Evolutionary conservation across 2,329 filamentous ascomycete species (phyloP), one percentile per base, ranked within the genome.

Genomic region (Alternaria sp.): DNA sequence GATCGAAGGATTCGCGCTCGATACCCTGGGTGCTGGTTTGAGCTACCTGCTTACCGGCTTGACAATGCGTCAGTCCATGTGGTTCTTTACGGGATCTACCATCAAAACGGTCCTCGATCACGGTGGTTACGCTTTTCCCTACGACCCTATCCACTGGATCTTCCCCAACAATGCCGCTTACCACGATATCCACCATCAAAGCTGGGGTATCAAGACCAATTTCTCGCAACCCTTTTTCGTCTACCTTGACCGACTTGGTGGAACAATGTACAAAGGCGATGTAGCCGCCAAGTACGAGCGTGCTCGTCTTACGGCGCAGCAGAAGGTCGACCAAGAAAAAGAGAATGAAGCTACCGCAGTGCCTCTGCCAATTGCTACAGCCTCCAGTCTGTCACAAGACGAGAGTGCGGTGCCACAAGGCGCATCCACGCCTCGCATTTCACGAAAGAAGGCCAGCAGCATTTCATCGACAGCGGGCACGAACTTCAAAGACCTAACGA

Each of bases 91-190:
- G 51, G 86, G 88, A 78, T 94, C 91, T 32, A 96, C 92, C 7
- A 88, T 97, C 83, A 99, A 99, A 84, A 98, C 95, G 0, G 93
- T 98, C 26, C 94, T 97, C 74, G 95, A 99, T 76, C 95, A 99
- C 82, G 97, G 94, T 79, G 95, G 95, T 66, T 99, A 98, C 76
- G 85, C 88, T n/a, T 89, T 99, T 63, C 95, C 95, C 1, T 98
- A 91, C 88, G 95, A 99, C 78, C 94, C 94, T 2, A 84, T 98
- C 54, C 94, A 97, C 84, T 89, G 91, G 75, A 85, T 98, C 62
- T 96, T 94, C 44, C 91, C 91, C 77, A 98, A 99, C 84, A 97
- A 98, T 70, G 94, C 95, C 26, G 90, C 89, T 36, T 99, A 98
- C 80, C 95, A 99, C 76, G 95, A 99, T 75, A 94, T 99, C 60